Conservation (phyloP, 805 yeast species). For the Nakazawaea molendinolei region DNA sequence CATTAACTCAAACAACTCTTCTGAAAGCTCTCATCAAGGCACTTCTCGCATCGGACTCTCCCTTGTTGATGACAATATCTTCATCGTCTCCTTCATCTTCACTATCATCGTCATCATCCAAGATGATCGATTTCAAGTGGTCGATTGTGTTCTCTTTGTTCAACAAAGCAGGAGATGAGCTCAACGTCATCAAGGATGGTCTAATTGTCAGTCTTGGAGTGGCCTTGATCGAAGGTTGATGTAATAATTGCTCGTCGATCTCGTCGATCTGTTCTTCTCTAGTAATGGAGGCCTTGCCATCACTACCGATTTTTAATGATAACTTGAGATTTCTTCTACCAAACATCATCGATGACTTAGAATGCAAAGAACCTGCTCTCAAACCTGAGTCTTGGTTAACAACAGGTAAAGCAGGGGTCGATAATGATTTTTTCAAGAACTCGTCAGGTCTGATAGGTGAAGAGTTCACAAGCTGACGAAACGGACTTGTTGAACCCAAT, state of each 20-base stretch:
- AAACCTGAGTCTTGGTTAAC: neutral
- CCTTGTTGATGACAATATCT: neutral
- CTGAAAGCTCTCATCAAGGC: slow-evolving; percentile 12
- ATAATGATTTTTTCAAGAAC: slow-evolving; percentile 7
- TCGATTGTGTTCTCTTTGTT: slow-evolving; percentile 4
- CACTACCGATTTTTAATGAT: slow-evolving; percentile 10
- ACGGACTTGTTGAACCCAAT: neutral
- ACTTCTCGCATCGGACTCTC: slow-evolving; percentile 11
- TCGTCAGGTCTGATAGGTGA: slow-evolving; percentile 9
- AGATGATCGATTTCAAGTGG: slow-evolving; percentile 4
- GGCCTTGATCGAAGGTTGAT: slow-evolving; percentile 2
- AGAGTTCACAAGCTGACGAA: slow-evolving; percentile 3
- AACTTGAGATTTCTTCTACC: slow-evolving; percentile 6
- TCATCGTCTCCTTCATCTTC: slow-evolving; percentile 5
- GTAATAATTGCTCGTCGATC: neutral
- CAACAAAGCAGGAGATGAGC: slow-evolving; percentile 6
- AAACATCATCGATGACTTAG: neutral
- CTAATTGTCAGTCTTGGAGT: slow-evolving; percentile 11
- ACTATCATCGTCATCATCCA: slow-evolving; percentile 1
- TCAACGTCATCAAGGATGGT: slow-evolving; percentile 12
- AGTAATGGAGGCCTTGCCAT: slow-evolving; percentile 10
- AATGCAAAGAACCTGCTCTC: too few relatives aligned
- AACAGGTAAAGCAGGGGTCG: slow-evolving; percentile 8
- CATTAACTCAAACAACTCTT: slow-evolving; percentile 1
- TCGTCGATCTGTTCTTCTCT: slow-evolving; percentile 7